Base-by-base conservation (phyloP, 2,329 filamentous ascomycete genomes). In the Macrophomina pseudophaseolina region DNA sequence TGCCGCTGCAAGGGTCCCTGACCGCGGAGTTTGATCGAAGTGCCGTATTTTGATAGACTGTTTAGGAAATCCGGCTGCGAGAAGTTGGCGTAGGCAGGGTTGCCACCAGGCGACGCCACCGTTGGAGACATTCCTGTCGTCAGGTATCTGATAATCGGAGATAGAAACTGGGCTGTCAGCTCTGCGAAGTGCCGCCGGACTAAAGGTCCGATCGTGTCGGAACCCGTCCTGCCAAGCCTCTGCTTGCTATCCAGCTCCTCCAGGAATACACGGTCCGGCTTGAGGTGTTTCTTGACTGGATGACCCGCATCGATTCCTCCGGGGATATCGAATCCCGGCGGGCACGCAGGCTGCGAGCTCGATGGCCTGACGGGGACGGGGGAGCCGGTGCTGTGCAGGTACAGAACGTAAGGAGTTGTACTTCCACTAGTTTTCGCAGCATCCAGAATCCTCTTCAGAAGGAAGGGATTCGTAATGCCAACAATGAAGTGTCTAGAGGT, bases 401-500 rank as follows among this genome's bases (percentile, higher is more conserved):
- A 79, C 6, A 80, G 67, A 16, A 80, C 77, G 65, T 79, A 76
- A 11, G 78, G 78, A 23, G 73, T 69, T 30, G 70, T 69, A 42
- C 74, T 72, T 56, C 76, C 74, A n/a, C 70, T 76, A 46, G 68
- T 71, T 66, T 79, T 77, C 49, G 74, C 72, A 4, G 76, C 74
- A 16, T 71, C 71, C 56, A 79, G 64, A 18, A 80, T 74, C 54
- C 79, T 76, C 68, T 80, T 78, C 4, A 80, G 72, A 3, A 80
- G 73, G 66, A 80, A 80, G 2, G 79, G 79, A 54, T 80, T 80
- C 5, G 79, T 80, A 67, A 80, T 77, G 38, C 79, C 79, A 56
- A 80, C 72, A 5, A 80, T 71, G 69, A 80, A 80, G 9, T 75
- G 74, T 14, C 75, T 70, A 0, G 78, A 77, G 11, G 76, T 76